Evolutionary conservation across 2,329 filamentous ascomycete genomes (phyloP).

Genomic region (Aureobasidium sp.): DNA sequence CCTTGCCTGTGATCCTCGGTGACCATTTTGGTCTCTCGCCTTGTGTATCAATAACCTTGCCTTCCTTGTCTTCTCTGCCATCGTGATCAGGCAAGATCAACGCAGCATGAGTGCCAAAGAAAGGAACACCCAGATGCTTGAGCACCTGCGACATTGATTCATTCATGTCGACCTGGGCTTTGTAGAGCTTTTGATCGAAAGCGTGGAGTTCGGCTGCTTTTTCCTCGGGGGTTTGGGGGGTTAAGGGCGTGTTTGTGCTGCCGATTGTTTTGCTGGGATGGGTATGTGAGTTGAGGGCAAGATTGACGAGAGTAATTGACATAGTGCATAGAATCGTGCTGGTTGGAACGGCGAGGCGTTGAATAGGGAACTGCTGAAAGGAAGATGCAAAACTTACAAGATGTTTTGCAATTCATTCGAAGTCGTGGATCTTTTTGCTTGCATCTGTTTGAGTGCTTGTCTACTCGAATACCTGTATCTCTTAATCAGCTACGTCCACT

Average conservation of each 20-base stretch:
- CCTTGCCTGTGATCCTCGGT: constrained; percentile 25
- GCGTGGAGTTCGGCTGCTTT: constrained; percentile 48
- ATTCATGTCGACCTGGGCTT: constrained; percentile 53
- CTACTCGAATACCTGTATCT: constrained; percentile 23
- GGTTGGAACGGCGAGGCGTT: background rate
- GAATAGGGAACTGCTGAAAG: no score
- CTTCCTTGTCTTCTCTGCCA: constrained; percentile 13
- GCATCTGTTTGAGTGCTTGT: constrained; percentile 29
- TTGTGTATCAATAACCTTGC: constrained; percentile 11
- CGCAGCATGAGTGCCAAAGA: constrained; percentile 48
- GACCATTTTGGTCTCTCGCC: constrained; percentile 22
- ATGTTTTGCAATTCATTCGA: constrained; percentile 27
- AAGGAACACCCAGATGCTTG: constrained; percentile 52
- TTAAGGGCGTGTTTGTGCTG: background rate
- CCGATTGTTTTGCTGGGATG: background rate
- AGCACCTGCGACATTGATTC: constrained; percentile 51
- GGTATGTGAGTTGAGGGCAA: background rate
- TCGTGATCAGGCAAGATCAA: constrained; percentile 33
- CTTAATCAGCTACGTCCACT: background rate
- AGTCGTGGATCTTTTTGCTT: constrained; percentile 24
- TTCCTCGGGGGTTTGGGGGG: constrained; percentile 36
- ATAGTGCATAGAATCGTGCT: background rate
- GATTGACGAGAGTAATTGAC: background rate
- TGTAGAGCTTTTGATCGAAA: constrained; percentile 58
- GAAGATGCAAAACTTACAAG: constrained; percentile 20